Conservation (phyloP, 306 rosid species). For the Crataegus laevigata region DNA sequence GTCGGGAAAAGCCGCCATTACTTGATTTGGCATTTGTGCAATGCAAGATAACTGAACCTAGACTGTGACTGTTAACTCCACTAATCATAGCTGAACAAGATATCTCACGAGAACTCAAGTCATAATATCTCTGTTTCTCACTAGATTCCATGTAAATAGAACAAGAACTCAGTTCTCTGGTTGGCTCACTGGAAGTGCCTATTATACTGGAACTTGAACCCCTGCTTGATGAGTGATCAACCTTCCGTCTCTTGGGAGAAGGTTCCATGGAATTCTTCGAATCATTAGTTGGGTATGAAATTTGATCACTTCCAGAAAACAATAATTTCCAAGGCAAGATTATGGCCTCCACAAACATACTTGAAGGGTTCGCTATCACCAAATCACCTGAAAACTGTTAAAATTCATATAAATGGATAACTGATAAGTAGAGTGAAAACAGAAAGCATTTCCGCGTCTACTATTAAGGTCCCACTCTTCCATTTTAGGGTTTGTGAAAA, state of each 20-base stretch:
- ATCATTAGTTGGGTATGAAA: slow-evolving; percentile 21
- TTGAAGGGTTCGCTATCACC: slow-evolving; percentile 27
- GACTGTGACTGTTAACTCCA: slow-evolving; percentile 24
- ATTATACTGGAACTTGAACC: slow-evolving; percentile 16
- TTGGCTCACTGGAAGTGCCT: slow-evolving; percentile 26
- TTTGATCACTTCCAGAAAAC: slow-evolving; percentile 30
- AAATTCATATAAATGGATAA: slow-evolving; percentile 16
- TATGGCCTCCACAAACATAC: slow-evolving; percentile 66
- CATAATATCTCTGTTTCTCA: slow-evolving; percentile 21
- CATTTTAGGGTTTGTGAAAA: not conserved
- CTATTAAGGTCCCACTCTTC: not conserved
- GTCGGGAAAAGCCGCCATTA: slow-evolving; percentile 27
- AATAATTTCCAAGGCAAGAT: slow-evolving; percentile 55
- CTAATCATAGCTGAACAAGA: slow-evolving; percentile 48
- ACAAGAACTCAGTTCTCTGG: slow-evolving; percentile 31
- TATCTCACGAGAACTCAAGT: slow-evolving; percentile 35
- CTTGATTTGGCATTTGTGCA: slow-evolving; percentile 20
- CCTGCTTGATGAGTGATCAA: slow-evolving; percentile 21
- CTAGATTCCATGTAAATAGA: slow-evolving; percentile 26
- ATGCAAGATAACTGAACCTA: slow-evolving; percentile 39
- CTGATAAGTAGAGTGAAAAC: slow-evolving; percentile 1
- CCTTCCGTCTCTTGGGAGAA: slow-evolving; percentile 48
- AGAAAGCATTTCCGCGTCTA: not conserved
- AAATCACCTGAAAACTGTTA: slow-evolving; percentile 47
- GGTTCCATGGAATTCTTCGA: slow-evolving; percentile 25